phyloP scores from a whole-genome alignment of 176 grass and related monocot species.

The Zoysia pacifica region DNA sequence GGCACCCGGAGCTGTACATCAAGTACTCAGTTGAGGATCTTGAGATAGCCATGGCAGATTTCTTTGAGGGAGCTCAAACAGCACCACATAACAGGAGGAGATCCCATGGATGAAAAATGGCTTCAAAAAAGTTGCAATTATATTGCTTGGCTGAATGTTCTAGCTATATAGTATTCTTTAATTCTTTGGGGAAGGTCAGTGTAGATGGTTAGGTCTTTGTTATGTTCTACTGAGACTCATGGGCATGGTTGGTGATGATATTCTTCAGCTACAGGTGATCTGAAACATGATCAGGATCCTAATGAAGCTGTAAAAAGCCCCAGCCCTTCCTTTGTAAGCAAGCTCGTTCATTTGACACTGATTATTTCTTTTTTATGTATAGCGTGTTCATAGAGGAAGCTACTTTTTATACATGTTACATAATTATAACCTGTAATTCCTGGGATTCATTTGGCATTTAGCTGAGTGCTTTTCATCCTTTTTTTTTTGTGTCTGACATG shows the following conservation, averaged over 20 bases:
- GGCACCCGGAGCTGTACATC: constrained; percentile 78
- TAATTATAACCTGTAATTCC: constrained; percentile 44
- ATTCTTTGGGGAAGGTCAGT: constrained; percentile 39
- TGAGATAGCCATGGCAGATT: constrained; percentile 59
- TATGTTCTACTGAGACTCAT: constrained; percentile 27
- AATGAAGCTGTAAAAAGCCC: constrained; percentile 39
- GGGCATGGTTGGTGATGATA: constrained; percentile 52
- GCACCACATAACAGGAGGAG: constrained; percentile 54
- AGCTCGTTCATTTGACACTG: constrained; percentile 44
- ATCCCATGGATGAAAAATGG: constrained; percentile 50
- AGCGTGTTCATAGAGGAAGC: constrained; percentile 55
- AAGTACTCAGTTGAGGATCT: constrained; percentile 90
- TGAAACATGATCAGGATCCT: constrained; percentile 48
- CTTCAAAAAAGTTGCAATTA: constrained; percentile 12
- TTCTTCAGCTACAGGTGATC: constrained; percentile 50
- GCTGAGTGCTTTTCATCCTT: not conserved
- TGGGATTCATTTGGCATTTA: constrained; percentile 24
- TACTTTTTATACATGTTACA: constrained; percentile 36
- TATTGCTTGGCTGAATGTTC: constrained; percentile 13
- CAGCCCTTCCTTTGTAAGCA: constrained; percentile 29
- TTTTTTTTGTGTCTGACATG: not conserved
- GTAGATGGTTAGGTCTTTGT: constrained; percentile 7
- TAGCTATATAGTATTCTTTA: constrained; percentile 42
- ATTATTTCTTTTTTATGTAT: constrained; percentile 32
- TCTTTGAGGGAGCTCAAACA: constrained; percentile 72